phyloP scores from a whole-genome alignment of 2,329 filamentous ascomycete genomes.

The Neoscytalidium dimidiatum region DNA sequence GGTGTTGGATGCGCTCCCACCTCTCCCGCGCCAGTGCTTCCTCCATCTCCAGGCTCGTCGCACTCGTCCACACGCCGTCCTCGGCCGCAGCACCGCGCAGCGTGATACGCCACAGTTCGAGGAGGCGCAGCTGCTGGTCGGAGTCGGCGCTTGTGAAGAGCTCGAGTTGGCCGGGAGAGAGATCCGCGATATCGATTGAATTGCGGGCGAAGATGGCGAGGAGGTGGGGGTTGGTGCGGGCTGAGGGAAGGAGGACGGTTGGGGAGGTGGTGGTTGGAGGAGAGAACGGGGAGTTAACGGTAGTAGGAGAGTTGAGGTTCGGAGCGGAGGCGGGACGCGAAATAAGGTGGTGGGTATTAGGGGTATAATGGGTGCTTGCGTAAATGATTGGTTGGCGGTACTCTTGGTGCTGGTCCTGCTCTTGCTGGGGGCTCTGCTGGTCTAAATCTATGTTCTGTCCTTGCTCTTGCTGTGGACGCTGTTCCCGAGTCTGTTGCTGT shows the following conservation, averaged over 20 bases:
- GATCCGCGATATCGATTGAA: conserved; percentile 67
- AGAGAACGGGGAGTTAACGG: background rate
- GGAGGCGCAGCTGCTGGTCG: conserved; percentile 70
- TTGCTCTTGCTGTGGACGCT: conserved; percentile 31
- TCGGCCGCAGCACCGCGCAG: conserved; percentile 57
- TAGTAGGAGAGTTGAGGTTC: conserved; percentile 20
- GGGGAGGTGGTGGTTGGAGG: background rate
- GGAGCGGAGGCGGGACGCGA: conserved; percentile 21
- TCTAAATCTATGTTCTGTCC: background rate
- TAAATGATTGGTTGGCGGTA: conserved; percentile 62
- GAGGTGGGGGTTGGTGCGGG: conserved; percentile 46
- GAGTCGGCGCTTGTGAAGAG: conserved; percentile 76
- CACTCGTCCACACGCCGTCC: conserved; percentile 58
- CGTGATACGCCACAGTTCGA: conserved; percentile 84
- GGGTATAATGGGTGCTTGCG: conserved; percentile 81
- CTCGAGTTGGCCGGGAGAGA: conserved; percentile 74
- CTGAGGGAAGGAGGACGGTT: conserved; percentile 26
- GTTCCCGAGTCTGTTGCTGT: conserved; percentile 27
- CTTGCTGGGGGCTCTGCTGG: background rate
- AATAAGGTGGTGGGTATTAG: conserved; percentile 65
- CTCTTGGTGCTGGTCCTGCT: conserved; percentile 8
- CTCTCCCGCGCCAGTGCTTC: conserved; percentile 59
- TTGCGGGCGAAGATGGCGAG: conserved; percentile 61
- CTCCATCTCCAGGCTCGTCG: conserved; percentile 57
- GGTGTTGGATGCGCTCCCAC: conserved; percentile 52